Percentiles rank a stretch among this genome's conserved stretches.
Evolutionary conservation across 1,284 basidiomycete genomes (phyloP).

Genomic region (Cutaneotrichosporon arboriforme): DNA sequence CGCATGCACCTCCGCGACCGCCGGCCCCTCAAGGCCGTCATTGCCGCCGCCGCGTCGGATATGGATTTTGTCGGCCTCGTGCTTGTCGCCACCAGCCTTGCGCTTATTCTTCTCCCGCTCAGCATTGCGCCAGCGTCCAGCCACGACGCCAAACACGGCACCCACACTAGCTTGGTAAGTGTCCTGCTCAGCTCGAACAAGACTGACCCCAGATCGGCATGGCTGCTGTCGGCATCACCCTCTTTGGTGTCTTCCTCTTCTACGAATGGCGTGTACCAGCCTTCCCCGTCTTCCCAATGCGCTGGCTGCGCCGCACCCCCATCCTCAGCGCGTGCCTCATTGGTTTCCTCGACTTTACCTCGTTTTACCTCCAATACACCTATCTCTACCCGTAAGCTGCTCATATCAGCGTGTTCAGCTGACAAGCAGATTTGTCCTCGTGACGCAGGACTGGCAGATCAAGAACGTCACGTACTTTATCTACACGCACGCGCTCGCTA

Average conservation of each 20-base stretch:
- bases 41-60: conserved; percentile 12
- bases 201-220: conserved; percentile 21
- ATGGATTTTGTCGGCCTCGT: conserved; percentile 57
- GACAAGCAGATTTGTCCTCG: conserved; percentile 27
- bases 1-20: conserved; percentile 16
- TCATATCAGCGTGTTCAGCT: neutral
- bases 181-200: conserved; percentile 41
- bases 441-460: conserved; percentile 39
- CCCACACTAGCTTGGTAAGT: conserved; percentile 20
- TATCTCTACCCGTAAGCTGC: conserved; percentile 33
- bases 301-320: conserved; percentile 57
- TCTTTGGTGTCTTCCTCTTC: conserved; percentile 48
- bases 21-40: neutral
- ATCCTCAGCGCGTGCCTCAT: conserved; percentile 61
- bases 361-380: conserved; percentile 49
- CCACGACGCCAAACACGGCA: conserved; percentile 17
- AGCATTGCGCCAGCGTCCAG: conserved; percentile 52
- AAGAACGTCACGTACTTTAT: conserved; percentile 41
- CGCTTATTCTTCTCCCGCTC: conserved; percentile 64
- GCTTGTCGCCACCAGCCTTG: conserved; percentile 58
- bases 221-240: conserved; percentile 32
- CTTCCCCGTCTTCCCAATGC: conserved; percentile 51
- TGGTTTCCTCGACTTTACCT: conserved; percentile 66
- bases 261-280: conserved; percentile 49
- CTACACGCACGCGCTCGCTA: conserved; percentile 41